phyloP scores from a whole-genome alignment of 1,284 basidiomycete species.

The Nidula niveotomentosa region DNA sequence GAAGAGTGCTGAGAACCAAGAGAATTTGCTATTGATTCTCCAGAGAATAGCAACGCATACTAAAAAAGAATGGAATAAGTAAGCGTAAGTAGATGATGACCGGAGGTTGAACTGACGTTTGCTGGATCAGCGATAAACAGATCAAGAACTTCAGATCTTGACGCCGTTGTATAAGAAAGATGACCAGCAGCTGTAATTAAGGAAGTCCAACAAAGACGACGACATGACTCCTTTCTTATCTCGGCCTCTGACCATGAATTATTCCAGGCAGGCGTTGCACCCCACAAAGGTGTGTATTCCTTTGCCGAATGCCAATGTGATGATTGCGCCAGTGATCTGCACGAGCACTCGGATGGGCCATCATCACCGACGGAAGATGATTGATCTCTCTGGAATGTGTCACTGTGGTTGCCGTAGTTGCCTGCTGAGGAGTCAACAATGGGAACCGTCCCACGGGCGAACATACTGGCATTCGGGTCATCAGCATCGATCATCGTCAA shows the following conservation, averaged over 20 bases:
- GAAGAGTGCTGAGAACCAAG: constrained; percentile 30
- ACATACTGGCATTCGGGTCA: constrained; percentile 43
- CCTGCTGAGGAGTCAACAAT: constrained; percentile 16
- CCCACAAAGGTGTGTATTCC: constrained; percentile 63
- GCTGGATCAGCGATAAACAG: constrained; percentile 64
- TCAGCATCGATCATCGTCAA: constrained; percentile 44
- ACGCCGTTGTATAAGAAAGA: constrained; percentile 57
- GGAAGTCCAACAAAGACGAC: constrained; percentile 72
- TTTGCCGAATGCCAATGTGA: constrained; percentile 44
- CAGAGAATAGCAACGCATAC: constrained; percentile 71
- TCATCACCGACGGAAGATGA: constrained; percentile 1
- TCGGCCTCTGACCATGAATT: constrained; percentile 57
- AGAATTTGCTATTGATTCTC: constrained; percentile 51
- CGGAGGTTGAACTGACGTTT: constrained; percentile 47
- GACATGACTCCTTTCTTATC: constrained; percentile 66
- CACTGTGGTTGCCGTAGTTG: constrained; percentile 7
- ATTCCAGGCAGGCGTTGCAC: constrained; percentile 63
- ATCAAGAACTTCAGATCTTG: constrained; percentile 36
- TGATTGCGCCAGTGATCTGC: constrained; percentile 52
- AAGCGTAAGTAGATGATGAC: background rate
- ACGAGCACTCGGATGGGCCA: constrained; percentile 44
- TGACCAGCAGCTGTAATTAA: constrained; percentile 63
- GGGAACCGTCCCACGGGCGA: constrained; percentile 42
- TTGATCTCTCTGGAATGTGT: constrained; percentile 1
- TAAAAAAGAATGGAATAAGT: constrained; percentile 21